These are phyloP conservation scores for Ustilago nuda DNA, from an alignment of 1,284 basidiomycete genomes.

Conservation along the genomic window DNA sequence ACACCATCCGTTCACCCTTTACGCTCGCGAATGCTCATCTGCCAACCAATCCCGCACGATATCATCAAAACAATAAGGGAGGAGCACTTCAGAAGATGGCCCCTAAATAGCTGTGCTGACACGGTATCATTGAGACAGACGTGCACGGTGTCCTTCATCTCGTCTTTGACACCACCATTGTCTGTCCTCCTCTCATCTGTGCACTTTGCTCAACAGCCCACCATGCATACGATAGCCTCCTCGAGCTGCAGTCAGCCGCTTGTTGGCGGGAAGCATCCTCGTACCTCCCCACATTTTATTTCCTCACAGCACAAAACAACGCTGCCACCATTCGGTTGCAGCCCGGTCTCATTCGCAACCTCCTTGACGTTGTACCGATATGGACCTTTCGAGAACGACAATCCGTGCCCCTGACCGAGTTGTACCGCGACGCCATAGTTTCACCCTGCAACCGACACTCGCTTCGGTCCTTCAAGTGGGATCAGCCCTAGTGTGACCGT, in stretches of 20 bases:
- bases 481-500: neutral
- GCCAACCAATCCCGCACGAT: neutral
- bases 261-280: neutral
- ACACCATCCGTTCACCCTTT: too few species aligned
- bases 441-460: conserved; percentile 5
- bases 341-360: too few species aligned
- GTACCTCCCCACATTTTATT: neutral
- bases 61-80: neutral
- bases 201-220: neutral
- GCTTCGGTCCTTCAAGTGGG: neutral
- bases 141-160: conserved; percentile 6
- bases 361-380: too few species aligned
- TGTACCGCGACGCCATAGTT: neutral
- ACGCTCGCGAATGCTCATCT: neutral
- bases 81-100: neutral
- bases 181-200: neutral
- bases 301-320: neutral
- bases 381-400: neutral
- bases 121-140: neutral
- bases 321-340: too few species aligned
- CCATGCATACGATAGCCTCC: neutral
- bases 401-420: neutral
- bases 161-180: neutral
- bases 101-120: neutral
- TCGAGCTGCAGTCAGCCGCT: neutral